Evolutionary conservation across 192 early-diverging fungal genomes (phyloP).

Genomic region (Neocallimastix lanati): DNA sequence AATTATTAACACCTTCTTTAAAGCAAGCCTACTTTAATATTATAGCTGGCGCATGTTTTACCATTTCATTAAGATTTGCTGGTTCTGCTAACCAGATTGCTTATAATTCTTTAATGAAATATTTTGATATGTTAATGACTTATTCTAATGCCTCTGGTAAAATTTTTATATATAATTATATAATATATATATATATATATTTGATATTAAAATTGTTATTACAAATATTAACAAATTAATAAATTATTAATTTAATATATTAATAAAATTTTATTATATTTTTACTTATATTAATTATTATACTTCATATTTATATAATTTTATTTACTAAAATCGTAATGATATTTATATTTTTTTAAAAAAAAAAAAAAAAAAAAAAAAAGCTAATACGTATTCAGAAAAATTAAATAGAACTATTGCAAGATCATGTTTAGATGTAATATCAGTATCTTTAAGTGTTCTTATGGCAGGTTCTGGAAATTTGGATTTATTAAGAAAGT

Average conservation of each 20-base stretch:
- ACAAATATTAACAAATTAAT: no score
- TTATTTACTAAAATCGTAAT: no score
- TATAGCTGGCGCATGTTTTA: conserved; percentile 45
- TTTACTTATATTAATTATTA: no score
- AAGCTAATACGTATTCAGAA: conserved; percentile 30
- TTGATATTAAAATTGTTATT: no score
- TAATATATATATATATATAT: background rate
- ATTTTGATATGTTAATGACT: conserved; percentile 29
- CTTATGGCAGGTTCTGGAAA: conserved; percentile 72
- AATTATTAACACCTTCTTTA: conserved; percentile 10
- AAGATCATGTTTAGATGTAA: conserved; percentile 47
- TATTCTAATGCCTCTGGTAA: conserved; percentile 17
- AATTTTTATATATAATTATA: no score
- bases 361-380: no score
- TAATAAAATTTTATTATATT: no score
- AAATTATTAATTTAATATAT: no score
- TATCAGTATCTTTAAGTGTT: conserved; percentile 36
- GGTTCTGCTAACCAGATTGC: conserved; percentile 30
- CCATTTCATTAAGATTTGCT: conserved; percentile 48
- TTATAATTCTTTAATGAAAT: conserved; percentile 20
- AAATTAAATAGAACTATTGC: conserved; percentile 43
- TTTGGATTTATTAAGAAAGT: conserved; percentile 29
- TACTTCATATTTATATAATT: no score
- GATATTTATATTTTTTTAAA: no score
- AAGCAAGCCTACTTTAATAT: conserved; percentile 46